A percentile compares a stretch with the other conserved stretches of the same genome.
Conservation (phyloP, 2,329 filamentous ascomycete species). For the Colletotrichum noveboracense region DNA sequence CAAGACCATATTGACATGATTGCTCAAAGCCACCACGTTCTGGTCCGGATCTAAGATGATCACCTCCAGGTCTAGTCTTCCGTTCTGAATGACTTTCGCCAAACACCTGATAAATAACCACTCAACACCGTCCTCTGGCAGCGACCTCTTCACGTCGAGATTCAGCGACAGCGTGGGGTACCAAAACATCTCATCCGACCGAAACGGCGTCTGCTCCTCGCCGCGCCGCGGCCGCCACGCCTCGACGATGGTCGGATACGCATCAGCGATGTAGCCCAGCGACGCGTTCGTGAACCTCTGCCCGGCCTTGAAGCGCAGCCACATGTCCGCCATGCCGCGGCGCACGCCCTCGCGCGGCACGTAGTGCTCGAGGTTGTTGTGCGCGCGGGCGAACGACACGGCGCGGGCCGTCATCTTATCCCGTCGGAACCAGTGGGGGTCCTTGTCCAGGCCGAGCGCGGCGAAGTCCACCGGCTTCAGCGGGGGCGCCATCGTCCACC, state of each 20-base stretch:
- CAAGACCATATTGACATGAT: slow-evolving; percentile 22
- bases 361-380: slow-evolving; percentile 30
- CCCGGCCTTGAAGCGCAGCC: slow-evolving; percentile 66
- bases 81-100: slow-evolving; percentile 72
- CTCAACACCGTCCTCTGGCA: slow-evolving; percentile 72
- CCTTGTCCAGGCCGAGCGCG: slow-evolving; percentile 26
- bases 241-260: slow-evolving; percentile 72
- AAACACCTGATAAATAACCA: slow-evolving; percentile 73
- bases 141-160: slow-evolving; percentile 75
- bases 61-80: slow-evolving; percentile 77
- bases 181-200: slow-evolving; percentile 58
- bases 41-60: slow-evolving; percentile 60
- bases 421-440: slow-evolving; percentile 32
- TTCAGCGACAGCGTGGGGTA: slow-evolving; percentile 80
- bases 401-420: not conserved
- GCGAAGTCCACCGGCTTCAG: slow-evolving; percentile 30
- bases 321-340: slow-evolving; percentile 57
- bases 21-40: slow-evolving; percentile 33
- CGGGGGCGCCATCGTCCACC: slow-evolving; percentile 12
- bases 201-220: slow-evolving; percentile 37
- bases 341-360: slow-evolving; percentile 9
- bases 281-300: slow-evolving; percentile 68
- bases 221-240: slow-evolving; percentile 38
- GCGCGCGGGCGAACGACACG: slow-evolving; percentile 25
- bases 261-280: slow-evolving; percentile 71